Evolutionary conservation across 371 early-diverging fungal species (phyloP), one percentile per base, ranked within the genome.

Genomic region (Syncephalastrum sp.): DNA sequence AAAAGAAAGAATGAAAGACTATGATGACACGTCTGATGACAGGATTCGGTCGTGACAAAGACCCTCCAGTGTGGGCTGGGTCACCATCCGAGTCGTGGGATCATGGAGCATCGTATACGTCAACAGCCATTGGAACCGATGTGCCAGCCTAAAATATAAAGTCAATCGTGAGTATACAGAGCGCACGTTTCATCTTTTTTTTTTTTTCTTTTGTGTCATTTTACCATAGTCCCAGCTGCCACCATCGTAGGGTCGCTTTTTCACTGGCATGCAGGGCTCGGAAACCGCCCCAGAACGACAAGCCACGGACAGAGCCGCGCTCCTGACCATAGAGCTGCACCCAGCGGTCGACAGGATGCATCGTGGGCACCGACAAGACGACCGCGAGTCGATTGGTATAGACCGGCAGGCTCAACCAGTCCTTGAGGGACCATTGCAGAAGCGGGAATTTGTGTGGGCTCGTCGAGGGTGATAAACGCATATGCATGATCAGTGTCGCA

Each of bases 71-170:
- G 54, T 41, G n/a, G 63, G 53, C 43, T 57, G 54, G 53, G 77
- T 70, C 12, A 76, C 74, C 49, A 76, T 24, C n/a, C 63, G 63
- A 38, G 65, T 61, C 38, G 60, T 55, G 10, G 77, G 74, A 50
- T 76, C 77, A 60, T 73, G 69, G 6, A 76, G 46, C 63, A 76
- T 72, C 1, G 77, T 66, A 44, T 73, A 76, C 23, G 69, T 65
- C 54, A 73, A 55, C 3, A 69, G 62, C 77, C 77, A 76, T 50
- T 76, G 73, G 17, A 76, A 57, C 24, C 74, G 41, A 51, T 76
- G 70, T 21, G 65, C 47, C 15, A 70, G 47, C 77, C 77, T 70
- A 53, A 25, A 8, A 25, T 29, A 47, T n/a, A 5, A 24, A 42
- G 44, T 42, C 14, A 27, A 49, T 1, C 14, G 15, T 49, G 23